Percentiles rank a stretch among this genome's conserved stretches.
phyloP scores from a whole-genome alignment of 2,329 filamentous ascomycete species.

The Cladosporium sp. region DNA sequence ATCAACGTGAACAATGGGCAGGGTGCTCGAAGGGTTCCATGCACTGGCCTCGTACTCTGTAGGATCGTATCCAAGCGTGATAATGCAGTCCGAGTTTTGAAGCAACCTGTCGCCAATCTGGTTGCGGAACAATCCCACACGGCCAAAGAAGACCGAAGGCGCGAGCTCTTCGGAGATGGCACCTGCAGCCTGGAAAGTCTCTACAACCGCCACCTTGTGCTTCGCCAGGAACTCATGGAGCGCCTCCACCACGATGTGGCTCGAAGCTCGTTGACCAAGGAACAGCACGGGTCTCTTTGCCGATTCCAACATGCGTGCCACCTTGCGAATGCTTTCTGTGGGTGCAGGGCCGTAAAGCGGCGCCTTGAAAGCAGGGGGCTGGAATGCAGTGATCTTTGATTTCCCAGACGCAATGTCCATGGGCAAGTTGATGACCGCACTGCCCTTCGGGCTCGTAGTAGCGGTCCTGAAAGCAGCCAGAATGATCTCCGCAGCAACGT shows the following conservation, averaged over 20 bases:
- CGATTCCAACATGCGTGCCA: constrained; percentile 37
- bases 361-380: constrained; percentile 41
- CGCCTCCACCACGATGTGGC: constrained; percentile 42
- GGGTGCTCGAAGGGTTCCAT: constrained; percentile 46
- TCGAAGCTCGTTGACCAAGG: constrained; percentile 47
- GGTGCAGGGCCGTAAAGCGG: constrained; percentile 46
- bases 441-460: constrained; percentile 44
- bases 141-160: constrained; percentile 47
- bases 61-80: constrained; percentile 51
- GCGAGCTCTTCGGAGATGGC: constrained; percentile 47
- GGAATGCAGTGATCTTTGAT: constrained; percentile 44
- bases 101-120: constrained; percentile 51
- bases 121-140: constrained; percentile 52
- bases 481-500: constrained; percentile 51
- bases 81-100: constrained; percentile 45
- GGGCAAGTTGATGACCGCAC: constrained; percentile 47
- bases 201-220: constrained; percentile 49
- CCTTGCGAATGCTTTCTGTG: constrained; percentile 34
- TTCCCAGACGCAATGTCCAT: constrained; percentile 47
- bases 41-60: constrained; percentile 49
- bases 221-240: constrained; percentile 45
- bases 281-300: constrained; percentile 46
- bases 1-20: constrained; percentile 48
- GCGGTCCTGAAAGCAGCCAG: constrained; percentile 49
- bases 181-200: constrained; percentile 54